A percentile compares a stretch with the other conserved stretches of the same genome.
Evolutionary conservation across 2,329 filamentous ascomycete genomes (phyloP).

Genomic region (Pseudonectria buxi): DNA sequence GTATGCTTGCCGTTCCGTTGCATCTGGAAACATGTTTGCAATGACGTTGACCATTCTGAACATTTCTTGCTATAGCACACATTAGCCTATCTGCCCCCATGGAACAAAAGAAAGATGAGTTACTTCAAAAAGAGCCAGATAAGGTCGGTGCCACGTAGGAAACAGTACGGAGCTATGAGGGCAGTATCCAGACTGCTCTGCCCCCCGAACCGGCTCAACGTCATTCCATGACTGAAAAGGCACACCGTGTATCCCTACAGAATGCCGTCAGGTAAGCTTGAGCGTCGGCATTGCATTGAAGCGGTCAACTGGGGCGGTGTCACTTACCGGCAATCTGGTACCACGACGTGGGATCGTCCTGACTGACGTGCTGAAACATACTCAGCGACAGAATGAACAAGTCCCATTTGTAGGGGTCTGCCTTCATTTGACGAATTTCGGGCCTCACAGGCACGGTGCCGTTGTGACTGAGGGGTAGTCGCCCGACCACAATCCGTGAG

Average conservation of each 20-base stretch:
- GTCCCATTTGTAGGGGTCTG: slow-evolving; percentile 63
- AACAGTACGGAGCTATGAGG: slow-evolving; percentile 70
- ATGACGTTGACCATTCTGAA: slow-evolving; percentile 34
- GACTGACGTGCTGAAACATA: slow-evolving; percentile 62
- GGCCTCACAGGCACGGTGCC: slow-evolving; percentile 43
- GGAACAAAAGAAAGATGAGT: not conserved
- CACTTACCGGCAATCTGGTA: slow-evolving; percentile 68
- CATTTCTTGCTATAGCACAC: slow-evolving; percentile 28
- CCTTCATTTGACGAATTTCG: slow-evolving; percentile 61
- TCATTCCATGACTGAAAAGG: slow-evolving; percentile 53
- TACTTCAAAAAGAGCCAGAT: slow-evolving; percentile 58
- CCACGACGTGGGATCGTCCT: slow-evolving; percentile 60
- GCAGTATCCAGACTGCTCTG: slow-evolving; percentile 63
- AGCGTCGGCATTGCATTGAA: slow-evolving; percentile 6
- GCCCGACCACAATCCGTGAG: slow-evolving; percentile 35
- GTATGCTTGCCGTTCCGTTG: slow-evolving; percentile 41
- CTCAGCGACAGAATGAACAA: slow-evolving; percentile 69
- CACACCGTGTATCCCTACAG: slow-evolving; percentile 69
- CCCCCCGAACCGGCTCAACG: slow-evolving; percentile 43
- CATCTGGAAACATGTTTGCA: slow-evolving; percentile 41
- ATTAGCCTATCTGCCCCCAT: slow-evolving; percentile 12
- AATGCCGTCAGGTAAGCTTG: not conserved
- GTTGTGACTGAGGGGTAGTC: slow-evolving; percentile 33
- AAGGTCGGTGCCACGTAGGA: slow-evolving; percentile 77
- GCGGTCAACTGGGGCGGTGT: slow-evolving; percentile 1